Percentiles rank a stretch among this genome's conserved stretches.
Conservation (phyloP, 257 asterid species). For the Solanum boliviense region DNA sequence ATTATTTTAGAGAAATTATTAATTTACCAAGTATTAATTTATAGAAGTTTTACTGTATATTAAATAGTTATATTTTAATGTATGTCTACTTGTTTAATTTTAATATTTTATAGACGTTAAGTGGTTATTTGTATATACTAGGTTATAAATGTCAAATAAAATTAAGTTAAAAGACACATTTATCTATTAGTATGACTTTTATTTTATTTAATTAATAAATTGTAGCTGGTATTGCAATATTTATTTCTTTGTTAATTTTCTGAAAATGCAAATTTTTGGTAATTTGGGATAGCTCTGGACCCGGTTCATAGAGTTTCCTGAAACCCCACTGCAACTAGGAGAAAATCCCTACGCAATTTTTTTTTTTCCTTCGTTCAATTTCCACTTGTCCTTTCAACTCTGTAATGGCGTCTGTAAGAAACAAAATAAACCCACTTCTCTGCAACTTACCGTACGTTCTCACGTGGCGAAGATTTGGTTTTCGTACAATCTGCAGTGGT, state of each 20-base stretch:
- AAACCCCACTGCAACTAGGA: neutral
- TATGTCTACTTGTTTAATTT: too few species aligned
- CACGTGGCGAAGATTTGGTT: slow-evolving; percentile 47
- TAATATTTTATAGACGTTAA: too few species aligned
- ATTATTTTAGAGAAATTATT: too few species aligned
- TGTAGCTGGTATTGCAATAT: neutral
- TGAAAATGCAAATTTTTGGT: neutral
- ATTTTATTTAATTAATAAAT: neutral
- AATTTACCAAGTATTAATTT: too few species aligned
- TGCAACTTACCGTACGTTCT: slow-evolving; percentile 32
- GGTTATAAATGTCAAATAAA: too few species aligned
- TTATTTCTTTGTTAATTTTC: neutral
- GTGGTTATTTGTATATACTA: too few species aligned
- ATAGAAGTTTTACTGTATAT: too few species aligned
- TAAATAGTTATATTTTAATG: too few species aligned
- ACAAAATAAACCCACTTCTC: slow-evolving; percentile 50
- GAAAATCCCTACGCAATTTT: neutral
- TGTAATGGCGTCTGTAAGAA: slow-evolving; percentile 48
- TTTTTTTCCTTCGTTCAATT: neutral
- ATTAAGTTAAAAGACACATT: too few species aligned
- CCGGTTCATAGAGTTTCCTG: neutral
- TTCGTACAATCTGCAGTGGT: slow-evolving; percentile 55
- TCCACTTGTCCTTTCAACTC: slow-evolving; percentile 2
- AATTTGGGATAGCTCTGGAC: neutral
- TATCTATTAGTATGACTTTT: too few species aligned